Conservation (phyloP, 2,329 filamentous ascomycete species). For the Coniosporium tulheliwenetii region DNA sequence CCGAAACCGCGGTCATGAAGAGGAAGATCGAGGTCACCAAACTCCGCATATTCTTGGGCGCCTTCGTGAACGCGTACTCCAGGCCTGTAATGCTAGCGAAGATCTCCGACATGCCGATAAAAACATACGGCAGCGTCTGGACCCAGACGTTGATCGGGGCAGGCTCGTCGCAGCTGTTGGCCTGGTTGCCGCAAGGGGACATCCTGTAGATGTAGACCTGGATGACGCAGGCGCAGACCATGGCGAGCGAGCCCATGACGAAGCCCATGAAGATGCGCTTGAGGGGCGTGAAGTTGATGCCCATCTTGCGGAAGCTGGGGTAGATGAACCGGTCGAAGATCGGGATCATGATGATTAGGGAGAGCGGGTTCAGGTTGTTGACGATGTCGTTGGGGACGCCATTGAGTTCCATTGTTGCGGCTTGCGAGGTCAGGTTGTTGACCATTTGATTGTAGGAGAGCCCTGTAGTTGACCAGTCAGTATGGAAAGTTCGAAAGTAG, state of each 20-base stretch:
- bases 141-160: constrained; percentile 27
- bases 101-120: constrained; percentile 29
- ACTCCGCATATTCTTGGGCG: constrained; percentile 29
- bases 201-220: constrained; percentile 40
- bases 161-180: constrained; percentile 17
- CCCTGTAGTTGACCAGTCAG: constrained; percentile 7
- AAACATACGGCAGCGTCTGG: constrained; percentile 28
- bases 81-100: constrained; percentile 31
- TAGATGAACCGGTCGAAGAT: constrained; percentile 29
- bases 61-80: constrained; percentile 31
- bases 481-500: no score
- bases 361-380: constrained; percentile 30
- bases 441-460: constrained; percentile 21
- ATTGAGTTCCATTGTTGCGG: constrained; percentile 29
- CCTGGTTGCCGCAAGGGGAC: constrained; percentile 35
- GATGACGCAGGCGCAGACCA: constrained; percentile 40
- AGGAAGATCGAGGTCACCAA: constrained; percentile 41
- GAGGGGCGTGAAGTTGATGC: constrained; percentile 30
- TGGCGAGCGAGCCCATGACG: constrained; percentile 35
- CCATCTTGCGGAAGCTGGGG: constrained; percentile 24
- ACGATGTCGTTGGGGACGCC: constrained; percentile 32
- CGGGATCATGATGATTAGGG: constrained; percentile 30
- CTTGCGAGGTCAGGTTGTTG: constrained; percentile 33
- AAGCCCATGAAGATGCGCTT: constrained; percentile 38
- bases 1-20: constrained; percentile 42